phyloP scores from a whole-genome alignment of 2,329 filamentous ascomycete genomes.

The Didymella keratinophila region DNA sequence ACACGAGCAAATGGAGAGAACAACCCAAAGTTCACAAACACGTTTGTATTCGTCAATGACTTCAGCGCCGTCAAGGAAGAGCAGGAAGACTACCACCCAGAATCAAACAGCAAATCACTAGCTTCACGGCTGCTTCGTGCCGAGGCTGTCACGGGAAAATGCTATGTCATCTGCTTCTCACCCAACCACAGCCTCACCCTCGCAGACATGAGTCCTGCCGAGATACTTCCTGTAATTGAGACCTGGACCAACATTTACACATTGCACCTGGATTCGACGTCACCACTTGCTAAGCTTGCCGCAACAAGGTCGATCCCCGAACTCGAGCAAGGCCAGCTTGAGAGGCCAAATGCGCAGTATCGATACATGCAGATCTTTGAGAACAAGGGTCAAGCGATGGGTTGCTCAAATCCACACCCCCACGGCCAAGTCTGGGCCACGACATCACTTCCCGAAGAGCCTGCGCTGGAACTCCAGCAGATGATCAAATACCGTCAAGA shows the following conservation, averaged over 20 bases:
- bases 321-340: conserved; percentile 54
- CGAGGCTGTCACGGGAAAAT: conserved; percentile 89
- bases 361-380: conserved; percentile 99
- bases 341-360: conserved; percentile 75
- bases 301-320: conserved; percentile 59
- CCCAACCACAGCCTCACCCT: conserved; percentile 89
- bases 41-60: conserved; percentile 96
- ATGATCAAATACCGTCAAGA: conserved; percentile 79
- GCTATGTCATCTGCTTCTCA: conserved; percentile 96
- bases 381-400: conserved; percentile 98
- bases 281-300: conserved; percentile 63
- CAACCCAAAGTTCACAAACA: conserved; percentile 86
- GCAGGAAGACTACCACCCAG: conserved; percentile 77
- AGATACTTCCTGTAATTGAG: conserved; percentile 84
- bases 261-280: conserved; percentile 76
- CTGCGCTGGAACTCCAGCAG: conserved; percentile 77
- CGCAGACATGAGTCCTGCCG: conserved; percentile 79
- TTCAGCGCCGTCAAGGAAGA: conserved; percentile 96
- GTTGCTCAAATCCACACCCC: conserved; percentile 97
- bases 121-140: conserved; percentile 80
- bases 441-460: conserved; percentile 89
- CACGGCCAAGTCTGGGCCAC: conserved; percentile 98
- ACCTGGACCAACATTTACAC: conserved; percentile 94
- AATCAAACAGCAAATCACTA: conserved; percentile 62
- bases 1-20: conserved; percentile 82